phyloP scores from a whole-genome alignment of 208 protist genomes.

The Leishmania guyanensis region DNA sequence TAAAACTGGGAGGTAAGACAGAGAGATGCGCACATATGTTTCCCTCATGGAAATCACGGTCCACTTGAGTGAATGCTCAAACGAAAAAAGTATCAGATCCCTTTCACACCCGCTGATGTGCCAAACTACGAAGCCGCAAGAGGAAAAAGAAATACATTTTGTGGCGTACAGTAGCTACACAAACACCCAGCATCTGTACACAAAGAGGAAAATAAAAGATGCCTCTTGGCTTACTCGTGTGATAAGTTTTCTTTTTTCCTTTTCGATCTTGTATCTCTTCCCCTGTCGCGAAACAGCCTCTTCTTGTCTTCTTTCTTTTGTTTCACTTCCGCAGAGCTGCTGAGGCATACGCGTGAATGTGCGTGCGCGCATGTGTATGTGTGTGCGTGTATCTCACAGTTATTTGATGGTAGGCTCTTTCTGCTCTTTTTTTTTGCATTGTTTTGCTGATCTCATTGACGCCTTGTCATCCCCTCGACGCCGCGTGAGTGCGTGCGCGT shows the following conservation, averaged over 20 bases:
- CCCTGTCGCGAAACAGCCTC: not conserved
- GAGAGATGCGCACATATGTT: not conserved
- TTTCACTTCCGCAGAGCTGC: not conserved
- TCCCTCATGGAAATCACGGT: not conserved
- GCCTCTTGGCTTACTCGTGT: not conserved
- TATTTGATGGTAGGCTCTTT: not conserved
- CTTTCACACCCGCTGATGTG: not conserved
- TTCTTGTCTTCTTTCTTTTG: not conserved
- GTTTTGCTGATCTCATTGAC: not conserved
- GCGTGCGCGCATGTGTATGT: not conserved
- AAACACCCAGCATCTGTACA: not conserved
- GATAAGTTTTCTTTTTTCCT: not conserved
- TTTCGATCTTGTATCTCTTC: too few relatives aligned
- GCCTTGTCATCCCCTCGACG: not conserved
- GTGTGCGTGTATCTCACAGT: too few relatives aligned
- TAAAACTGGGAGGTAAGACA: not conserved
- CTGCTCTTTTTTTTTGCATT: not conserved
- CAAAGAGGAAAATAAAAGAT: constrained; percentile 16
- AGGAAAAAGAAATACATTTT: not conserved
- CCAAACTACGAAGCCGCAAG: not conserved
- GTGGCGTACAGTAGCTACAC: not conserved
- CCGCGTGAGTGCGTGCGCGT: not conserved
- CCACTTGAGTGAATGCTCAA: not conserved
- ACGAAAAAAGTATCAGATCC: not conserved
- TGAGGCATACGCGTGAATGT: not conserved